phyloP scores from a whole-genome alignment of 2,329 filamentous ascomycete genomes.

The Exutisphaerella laricina region DNA sequence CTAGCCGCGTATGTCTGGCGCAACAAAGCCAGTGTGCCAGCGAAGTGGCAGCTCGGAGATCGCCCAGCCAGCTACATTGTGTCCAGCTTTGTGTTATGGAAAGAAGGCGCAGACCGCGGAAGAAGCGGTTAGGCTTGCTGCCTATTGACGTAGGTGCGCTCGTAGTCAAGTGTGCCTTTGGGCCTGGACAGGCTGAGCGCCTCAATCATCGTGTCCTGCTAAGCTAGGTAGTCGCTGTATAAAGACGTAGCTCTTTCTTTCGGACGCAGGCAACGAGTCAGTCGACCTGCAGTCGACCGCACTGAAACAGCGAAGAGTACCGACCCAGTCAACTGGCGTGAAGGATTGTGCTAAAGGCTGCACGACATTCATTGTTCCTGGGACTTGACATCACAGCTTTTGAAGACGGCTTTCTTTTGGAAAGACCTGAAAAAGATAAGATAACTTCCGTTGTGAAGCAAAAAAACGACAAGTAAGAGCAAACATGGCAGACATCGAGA shows the following conservation, averaged over 20 bases:
- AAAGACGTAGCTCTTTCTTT: background rate
- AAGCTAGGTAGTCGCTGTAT: background rate
- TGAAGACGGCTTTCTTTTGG: background rate
- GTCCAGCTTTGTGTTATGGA: too few relatives aligned
- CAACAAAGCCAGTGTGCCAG: too few relatives aligned
- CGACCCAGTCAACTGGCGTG: background rate
- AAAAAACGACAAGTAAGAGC: background rate
- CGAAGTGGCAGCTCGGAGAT: too few relatives aligned
- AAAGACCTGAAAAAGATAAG: background rate
- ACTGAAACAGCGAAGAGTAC: background rate
- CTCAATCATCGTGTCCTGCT: background rate
- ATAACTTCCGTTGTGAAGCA: background rate
- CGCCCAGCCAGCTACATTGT: too few relatives aligned
- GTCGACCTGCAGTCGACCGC: constrained; percentile 3
- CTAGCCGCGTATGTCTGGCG: too few relatives aligned
- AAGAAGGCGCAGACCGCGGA: background rate
- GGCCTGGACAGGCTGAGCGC: background rate
- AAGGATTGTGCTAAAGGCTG: constrained; percentile 1
- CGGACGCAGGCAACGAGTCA: background rate
- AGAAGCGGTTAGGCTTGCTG: constrained; percentile 1
- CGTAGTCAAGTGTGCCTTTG: background rate
- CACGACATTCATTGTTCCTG: background rate
- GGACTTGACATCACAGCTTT: constrained; percentile 2
- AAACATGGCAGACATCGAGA: constrained; percentile 4
- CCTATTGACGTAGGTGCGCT: constrained; percentile 4